Conservation (phyloP, 129 eudicot species). For the Flaveria brownii region DNA sequence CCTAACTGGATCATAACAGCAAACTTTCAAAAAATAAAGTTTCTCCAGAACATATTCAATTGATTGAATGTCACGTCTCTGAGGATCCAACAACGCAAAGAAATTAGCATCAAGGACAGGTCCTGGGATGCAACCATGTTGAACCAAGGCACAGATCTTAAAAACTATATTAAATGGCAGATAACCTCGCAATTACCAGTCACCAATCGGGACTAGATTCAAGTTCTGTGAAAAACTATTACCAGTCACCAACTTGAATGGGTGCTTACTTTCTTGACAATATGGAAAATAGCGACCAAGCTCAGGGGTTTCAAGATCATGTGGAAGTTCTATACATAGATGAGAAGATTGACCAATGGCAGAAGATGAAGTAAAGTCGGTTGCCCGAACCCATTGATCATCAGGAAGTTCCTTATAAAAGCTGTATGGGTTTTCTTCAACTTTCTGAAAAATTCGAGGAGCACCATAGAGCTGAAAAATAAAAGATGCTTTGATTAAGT, state of each 20-base stretch:
- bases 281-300: constrained; percentile 51
- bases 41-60: constrained; percentile 72
- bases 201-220: constrained; percentile 68
- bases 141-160: constrained; percentile 68
- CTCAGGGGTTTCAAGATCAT: constrained; percentile 45
- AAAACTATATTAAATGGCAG: constrained; percentile 62
- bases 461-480: constrained; percentile 60
- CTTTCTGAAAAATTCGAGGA: constrained; percentile 66
- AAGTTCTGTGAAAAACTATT: constrained; percentile 44
- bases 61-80: constrained; percentile 24
- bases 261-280: constrained; percentile 45
- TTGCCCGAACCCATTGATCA: constrained; percentile 79
- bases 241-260: constrained; percentile 44
- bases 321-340: constrained; percentile 69
- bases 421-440: constrained; percentile 29
- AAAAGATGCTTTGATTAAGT: constrained; percentile 1
- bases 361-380: constrained; percentile 62
- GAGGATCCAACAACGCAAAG: constrained; percentile 63
- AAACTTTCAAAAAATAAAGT: constrained; percentile 53
- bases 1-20: constrained; percentile 73
- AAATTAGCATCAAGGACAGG: constrained; percentile 56
- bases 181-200: constrained; percentile 21
- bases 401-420: constrained; percentile 51
- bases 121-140: constrained; percentile 81
- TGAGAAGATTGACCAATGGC: constrained; percentile 82